A percentile compares a stretch with the other conserved stretches of the same genome.
Conservation (phyloP, 1,139 yeast genomes). For the Lodderomyces jiufengensis region DNA sequence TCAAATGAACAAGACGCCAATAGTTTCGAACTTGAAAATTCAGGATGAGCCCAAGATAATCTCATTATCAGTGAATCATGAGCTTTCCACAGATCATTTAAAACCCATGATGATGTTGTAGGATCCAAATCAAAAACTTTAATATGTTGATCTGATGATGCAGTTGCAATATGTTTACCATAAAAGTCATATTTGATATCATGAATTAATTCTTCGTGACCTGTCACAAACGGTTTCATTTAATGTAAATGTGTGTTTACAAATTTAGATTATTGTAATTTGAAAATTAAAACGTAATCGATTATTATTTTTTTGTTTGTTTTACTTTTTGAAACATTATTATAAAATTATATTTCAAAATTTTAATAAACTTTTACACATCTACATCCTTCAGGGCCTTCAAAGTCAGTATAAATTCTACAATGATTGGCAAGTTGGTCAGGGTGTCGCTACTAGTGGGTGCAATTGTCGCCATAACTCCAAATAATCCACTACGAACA, state of each 20-base stretch:
- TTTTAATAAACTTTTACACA: too few relatives aligned
- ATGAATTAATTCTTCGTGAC: conserved; percentile 88
- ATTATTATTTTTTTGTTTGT: too few relatives aligned
- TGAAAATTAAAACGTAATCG: too few relatives aligned
- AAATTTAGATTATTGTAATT: too few relatives aligned
- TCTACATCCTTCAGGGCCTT: too few relatives aligned
- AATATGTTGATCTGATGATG: conserved; percentile 88
- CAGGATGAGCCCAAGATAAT: conserved; percentile 92
- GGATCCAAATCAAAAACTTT: conserved; percentile 77
- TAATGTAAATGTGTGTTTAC: neutral
- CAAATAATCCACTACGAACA: conserved; percentile 41
- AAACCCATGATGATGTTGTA: conserved; percentile 59
- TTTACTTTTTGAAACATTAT: too few relatives aligned
- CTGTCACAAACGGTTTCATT: conserved; percentile 72
- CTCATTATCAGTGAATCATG: conserved; percentile 86
- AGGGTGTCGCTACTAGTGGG: conserved; percentile 18
- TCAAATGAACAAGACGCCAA: conserved; percentile 89
- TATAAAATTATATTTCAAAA: too few relatives aligned
- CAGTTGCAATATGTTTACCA: conserved; percentile 86
- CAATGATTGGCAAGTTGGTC: conserved; percentile 10
- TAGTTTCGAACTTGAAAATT: conserved; percentile 69
- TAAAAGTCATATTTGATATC: conserved; percentile 87
- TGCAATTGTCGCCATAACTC: conserved; percentile 21
- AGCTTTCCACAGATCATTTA: conserved; percentile 89
- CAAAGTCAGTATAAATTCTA: neutral